Conservation (phyloP, 2,329 filamentous ascomycete genomes). For the Fusarium austroafricanum region DNA sequence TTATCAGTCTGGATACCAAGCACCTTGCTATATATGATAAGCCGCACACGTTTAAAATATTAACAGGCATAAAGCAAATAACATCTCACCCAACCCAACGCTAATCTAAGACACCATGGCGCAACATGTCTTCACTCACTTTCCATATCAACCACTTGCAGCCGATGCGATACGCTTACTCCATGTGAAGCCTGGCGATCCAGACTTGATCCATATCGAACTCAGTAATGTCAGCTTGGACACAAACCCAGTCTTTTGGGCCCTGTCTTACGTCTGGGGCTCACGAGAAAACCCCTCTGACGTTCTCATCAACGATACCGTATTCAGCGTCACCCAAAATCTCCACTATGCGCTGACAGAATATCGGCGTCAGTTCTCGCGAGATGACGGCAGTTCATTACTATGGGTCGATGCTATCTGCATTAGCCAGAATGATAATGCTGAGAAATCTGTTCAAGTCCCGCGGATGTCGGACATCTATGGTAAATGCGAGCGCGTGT, state of each 20-base stretch:
- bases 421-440: constrained; percentile 20
- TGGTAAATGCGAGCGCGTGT: constrained; percentile 16
- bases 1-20: too few species aligned
- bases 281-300: neutral
- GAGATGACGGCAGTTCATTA: accelerated
- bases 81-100: too few species aligned
- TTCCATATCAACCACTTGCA: neutral
- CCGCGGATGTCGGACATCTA: constrained; percentile 32
- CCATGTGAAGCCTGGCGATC: accelerated
- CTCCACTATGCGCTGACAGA: constrained; percentile 12
- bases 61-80: too few species aligned
- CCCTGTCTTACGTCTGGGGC: constrained; percentile 29
- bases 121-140: accelerated
- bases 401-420: constrained; percentile 26
- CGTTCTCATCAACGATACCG: neutral
- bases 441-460: constrained; percentile 19
- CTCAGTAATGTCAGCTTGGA: neutral
- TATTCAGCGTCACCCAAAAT: constrained; percentile 12
- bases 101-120: neutral
- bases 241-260: constrained; percentile 1
- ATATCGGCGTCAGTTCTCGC: neutral
- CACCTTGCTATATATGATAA: too few species aligned
- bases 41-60: too few species aligned
- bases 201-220: accelerated
- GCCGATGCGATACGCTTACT: neutral